Evolutionary conservation across 1,139 yeast species (phyloP).

Genomic region (Taphrina deformans): DNA sequence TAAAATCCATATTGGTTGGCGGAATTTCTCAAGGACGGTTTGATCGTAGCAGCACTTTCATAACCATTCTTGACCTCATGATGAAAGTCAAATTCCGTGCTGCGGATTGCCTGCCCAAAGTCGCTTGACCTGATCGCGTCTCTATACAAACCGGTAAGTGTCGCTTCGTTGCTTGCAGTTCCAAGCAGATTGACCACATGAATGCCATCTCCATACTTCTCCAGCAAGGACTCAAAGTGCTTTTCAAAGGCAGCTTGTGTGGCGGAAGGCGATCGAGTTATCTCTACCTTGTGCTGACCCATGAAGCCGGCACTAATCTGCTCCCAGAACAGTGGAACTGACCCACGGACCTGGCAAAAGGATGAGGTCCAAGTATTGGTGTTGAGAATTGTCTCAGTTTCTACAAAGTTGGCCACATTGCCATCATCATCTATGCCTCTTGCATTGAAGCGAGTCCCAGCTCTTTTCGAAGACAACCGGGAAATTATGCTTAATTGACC

Average conservation of each 20-base stretch:
- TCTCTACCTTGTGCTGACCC: slow-evolving; percentile 69
- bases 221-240: slow-evolving; percentile 70
- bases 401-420: slow-evolving; percentile 93
- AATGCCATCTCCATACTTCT: slow-evolving; percentile 72
- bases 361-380: slow-evolving; percentile 62
- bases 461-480: slow-evolving; percentile 88
- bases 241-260: slow-evolving; percentile 84
- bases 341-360: slow-evolving; percentile 85
- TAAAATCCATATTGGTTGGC: slow-evolving; percentile 79
- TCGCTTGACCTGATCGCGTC: slow-evolving; percentile 54
- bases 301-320: slow-evolving; percentile 75
- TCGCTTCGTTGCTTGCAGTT: slow-evolving; percentile 72
- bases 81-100: slow-evolving; percentile 89
- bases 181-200: slow-evolving; percentile 83
- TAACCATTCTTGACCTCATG: slow-evolving; percentile 89
- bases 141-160: slow-evolving; percentile 64
- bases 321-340: slow-evolving; percentile 97
- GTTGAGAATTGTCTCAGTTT: slow-evolving; percentile 78
- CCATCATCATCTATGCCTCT: slow-evolving; percentile 96
- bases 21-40: slow-evolving; percentile 64
- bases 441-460: slow-evolving; percentile 92
- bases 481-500: slow-evolving; percentile 79
- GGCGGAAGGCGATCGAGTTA: slow-evolving; percentile 87
- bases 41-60: slow-evolving; percentile 71
- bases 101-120: slow-evolving; percentile 47